phyloP scores from a whole-genome alignment of 768 basidiomycete genomes.

The Podaxis sp. region DNA sequence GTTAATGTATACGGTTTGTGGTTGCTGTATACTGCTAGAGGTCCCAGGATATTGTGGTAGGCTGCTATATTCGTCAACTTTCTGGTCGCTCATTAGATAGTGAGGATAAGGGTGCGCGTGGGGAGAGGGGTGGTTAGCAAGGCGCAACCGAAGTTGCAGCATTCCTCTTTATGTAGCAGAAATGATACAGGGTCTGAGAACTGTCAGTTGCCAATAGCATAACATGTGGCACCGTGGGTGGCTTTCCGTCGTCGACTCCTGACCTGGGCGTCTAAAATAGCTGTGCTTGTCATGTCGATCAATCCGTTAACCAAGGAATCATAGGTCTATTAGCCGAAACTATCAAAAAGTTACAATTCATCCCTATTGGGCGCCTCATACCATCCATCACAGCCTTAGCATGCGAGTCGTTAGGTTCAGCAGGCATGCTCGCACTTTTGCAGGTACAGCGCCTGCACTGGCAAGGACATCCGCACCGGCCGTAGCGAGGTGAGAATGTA shows the following conservation, averaged over 20 bases:
- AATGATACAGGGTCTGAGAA: too few relatives aligned
- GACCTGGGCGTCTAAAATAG: neutral
- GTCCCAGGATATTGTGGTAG: neutral
- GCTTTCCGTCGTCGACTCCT: neutral
- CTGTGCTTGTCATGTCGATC: neutral
- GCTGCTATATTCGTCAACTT: neutral
- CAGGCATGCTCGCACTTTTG: neutral
- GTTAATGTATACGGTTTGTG: neutral
- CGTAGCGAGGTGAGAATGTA: conserved; percentile 64
- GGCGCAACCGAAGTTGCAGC: neutral
- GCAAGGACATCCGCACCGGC: conserved; percentile 73
- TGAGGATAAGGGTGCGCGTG: neutral
- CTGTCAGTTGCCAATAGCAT: neutral
- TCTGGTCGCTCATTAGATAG: neutral
- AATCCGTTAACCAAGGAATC: neutral
- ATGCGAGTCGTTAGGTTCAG: neutral
- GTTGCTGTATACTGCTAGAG: neutral
- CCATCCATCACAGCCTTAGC: neutral
- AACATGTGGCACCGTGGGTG: neutral
- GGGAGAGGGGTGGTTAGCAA: neutral
- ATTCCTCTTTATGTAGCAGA: neutral
- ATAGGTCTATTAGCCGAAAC: conserved; percentile 1
- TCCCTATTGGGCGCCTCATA: neutral
- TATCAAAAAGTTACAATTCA: conserved; percentile 9
- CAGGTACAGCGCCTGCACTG: conserved; percentile 30